These are phyloP conservation scores for Bothriochloa decipiens DNA, from an alignment of 176 grass and related monocot genomes.

Conservation along the genomic window DNA sequence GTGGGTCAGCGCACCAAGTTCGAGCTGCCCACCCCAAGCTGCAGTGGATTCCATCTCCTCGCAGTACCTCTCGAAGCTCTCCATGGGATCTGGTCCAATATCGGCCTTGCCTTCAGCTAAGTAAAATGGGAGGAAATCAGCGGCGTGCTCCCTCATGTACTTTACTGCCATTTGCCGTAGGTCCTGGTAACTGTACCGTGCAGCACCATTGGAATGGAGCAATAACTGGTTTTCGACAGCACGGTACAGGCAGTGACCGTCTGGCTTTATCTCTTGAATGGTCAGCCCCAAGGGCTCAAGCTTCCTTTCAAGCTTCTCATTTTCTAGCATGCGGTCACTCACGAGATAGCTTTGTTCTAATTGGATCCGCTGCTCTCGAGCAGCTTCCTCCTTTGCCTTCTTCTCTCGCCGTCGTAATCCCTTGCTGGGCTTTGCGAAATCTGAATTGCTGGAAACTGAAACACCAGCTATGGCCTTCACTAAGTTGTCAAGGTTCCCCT, in stretches of 20 bases:
- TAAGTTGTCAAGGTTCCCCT: conserved; percentile 69
- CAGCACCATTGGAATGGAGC: conserved; percentile 44
- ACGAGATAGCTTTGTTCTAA: conserved; percentile 88
- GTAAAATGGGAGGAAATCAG: conserved; percentile 86
- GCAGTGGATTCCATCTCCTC: conserved; percentile 74
- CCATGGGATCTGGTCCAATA: conserved; percentile 45
- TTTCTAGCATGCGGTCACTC: conserved; percentile 80
- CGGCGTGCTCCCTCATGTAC: conserved; percentile 73
- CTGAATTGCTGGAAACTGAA: conserved; percentile 49
- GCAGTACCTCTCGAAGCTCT: conserved; percentile 79
- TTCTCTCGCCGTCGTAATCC: conserved; percentile 62
- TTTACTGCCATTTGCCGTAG: conserved; percentile 78
- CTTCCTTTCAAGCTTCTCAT: conserved; percentile 70
- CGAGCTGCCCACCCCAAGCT: conserved; percentile 92
- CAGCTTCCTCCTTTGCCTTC: conserved; percentile 92
- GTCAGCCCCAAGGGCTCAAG: conserved; percentile 76
- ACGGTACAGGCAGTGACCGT: conserved; percentile 94
- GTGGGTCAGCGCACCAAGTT: conserved; percentile 84
- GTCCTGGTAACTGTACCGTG: conserved; percentile 66
- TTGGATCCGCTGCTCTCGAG: conserved; percentile 89
- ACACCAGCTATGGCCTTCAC: conserved; percentile 91
- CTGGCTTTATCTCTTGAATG: conserved; percentile 90
- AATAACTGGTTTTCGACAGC: conserved; percentile 88
- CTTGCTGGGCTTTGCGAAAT: conserved; percentile 75
- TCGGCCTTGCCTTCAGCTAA: conserved; percentile 79